These are phyloP conservation scores for Cryptomeria japonica DNA, from an alignment of 75 land plant species.

Conservation along the genomic window DNA sequence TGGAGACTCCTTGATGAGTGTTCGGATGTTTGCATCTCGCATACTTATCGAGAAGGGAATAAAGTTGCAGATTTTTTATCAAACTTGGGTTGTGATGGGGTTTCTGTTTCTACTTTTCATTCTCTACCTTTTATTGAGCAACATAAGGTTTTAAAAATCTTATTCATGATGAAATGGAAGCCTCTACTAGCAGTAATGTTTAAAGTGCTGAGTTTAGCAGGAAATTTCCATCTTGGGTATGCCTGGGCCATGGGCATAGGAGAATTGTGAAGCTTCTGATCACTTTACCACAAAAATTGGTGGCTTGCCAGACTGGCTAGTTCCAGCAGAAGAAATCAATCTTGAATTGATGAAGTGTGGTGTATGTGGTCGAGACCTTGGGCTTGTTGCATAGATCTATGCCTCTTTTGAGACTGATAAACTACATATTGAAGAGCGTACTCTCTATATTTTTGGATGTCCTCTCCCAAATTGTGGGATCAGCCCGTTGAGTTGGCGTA, in stretches of 20 bases:
- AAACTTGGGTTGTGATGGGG: too few species aligned
- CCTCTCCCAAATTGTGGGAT: conserved; percentile 57
- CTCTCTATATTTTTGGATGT: conserved; percentile 73
- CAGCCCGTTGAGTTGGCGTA: conserved; percentile 71
- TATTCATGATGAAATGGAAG: too few species aligned
- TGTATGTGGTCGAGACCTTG: conserved; percentile 62
- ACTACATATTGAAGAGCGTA: conserved; percentile 64
- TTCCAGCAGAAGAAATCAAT: conserved; percentile 26
- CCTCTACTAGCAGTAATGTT: too few species aligned
- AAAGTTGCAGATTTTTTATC: too few species aligned
- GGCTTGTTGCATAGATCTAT: conserved; percentile 85
- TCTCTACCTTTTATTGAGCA: too few species aligned
- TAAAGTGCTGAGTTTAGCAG: too few species aligned
- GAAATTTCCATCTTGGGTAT: conserved; percentile 50
- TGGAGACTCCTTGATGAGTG: too few species aligned
- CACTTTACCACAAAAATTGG: conserved; percentile 88
- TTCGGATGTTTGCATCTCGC: too few species aligned
- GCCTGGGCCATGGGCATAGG: conserved; percentile 92
- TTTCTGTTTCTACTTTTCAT: too few species aligned
- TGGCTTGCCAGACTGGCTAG: conserved; percentile 85
- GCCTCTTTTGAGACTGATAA: conserved; percentile 58
- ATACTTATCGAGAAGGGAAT: too few species aligned
- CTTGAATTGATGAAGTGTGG: conserved; percentile 54
- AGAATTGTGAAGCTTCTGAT: conserved; percentile 64
- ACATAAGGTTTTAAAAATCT: too few species aligned